A percentile compares a stretch with the other conserved stretches of the same genome.
phyloP scores from a whole-genome alignment of 495 filamentous ascomycete genomes.

The Neurospora sp. region DNA sequence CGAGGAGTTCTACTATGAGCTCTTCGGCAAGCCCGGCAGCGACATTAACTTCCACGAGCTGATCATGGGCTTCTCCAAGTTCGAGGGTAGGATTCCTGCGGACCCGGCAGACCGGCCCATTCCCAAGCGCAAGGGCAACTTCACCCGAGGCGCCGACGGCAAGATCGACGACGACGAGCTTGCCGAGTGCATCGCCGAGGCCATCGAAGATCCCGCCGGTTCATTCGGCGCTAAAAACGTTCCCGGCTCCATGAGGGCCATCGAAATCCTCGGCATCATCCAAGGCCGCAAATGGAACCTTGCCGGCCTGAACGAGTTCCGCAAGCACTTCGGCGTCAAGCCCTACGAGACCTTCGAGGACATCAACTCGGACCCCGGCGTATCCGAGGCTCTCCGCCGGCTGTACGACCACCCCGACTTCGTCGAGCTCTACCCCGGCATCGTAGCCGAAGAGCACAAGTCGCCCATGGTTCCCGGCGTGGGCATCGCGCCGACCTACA shows the following conservation, averaged over 20 bases:
- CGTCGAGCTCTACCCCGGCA: constrained; percentile 73
- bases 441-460: constrained; percentile 77
- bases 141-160: constrained; percentile 22
- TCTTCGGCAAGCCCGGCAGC: constrained; percentile 53
- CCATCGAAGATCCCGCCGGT: constrained; percentile 55
- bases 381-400: constrained; percentile 58
- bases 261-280: constrained; percentile 81
- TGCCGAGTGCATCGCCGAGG: constrained; percentile 53
- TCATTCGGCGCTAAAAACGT: constrained; percentile 66
- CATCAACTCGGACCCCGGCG: constrained; percentile 71
- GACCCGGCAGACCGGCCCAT: constrained; percentile 59
- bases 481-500: constrained; percentile 73
- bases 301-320: constrained; percentile 79
- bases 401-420: constrained; percentile 63
- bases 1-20: constrained; percentile 47
- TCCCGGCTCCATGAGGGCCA: constrained; percentile 56
- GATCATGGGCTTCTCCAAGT: constrained; percentile 46
- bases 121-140: constrained; percentile 42
- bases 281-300: constrained; percentile 77
- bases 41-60: constrained; percentile 48
- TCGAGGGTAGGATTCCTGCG: constrained; percentile 44
- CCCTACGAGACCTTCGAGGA: constrained; percentile 71
- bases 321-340: constrained; percentile 66
- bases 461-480: constrained; percentile 63
- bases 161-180: constrained; percentile 57